Evolutionary conservation across 495 filamentous ascomycete genomes (phyloP), one percentile per base, ranked within the genome.

Genomic region (Neurospora hispaniola): DNA sequence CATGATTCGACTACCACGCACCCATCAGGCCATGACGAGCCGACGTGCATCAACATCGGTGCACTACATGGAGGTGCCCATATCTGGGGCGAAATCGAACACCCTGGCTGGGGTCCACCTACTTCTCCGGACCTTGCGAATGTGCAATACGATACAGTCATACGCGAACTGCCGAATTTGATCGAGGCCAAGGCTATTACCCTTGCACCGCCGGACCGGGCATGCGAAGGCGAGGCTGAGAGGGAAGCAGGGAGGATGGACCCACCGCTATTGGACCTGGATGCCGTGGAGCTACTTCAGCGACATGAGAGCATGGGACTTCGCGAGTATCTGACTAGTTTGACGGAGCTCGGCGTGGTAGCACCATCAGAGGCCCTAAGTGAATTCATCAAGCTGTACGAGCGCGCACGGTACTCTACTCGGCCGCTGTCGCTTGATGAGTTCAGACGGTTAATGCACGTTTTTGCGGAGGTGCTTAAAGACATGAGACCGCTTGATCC

Each of bases 141-240:
- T 75, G 81, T 98, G 11, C 89, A 94, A 66, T 98, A 95, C 79
- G 84, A 84, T 46, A 88, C 87, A 0, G 93, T 99, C n/a, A 87
- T 99, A 14, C 83, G 85, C 23, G 96, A 98, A 82, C 85, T 99
- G 16, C 92, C 95, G 3, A 91, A 97, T 77, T 85, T 99, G 31
- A 94, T 99, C 72, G 96, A 99, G 81, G 94, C 94, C 0, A 94
- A 94, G 81, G 96, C 94, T 8, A 89, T 96, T 14, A 92, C 93
- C 1, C 85, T 96, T 46, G 93, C 93, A 2, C 92, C 92, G 1
- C 81, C 86, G 0, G 90, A 94, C 72, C 81, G 83, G 6, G 73
- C 77, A 18, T 87, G 84, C 70, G 75, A 74, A 14, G 71, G 81
- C 11, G 75, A 84, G 4, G 46, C 14, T 8, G 54, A 66, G 27